Evolutionary conservation across 176 grass and related monocot genomes (phyloP), one percentile per base, ranked within the genome.

Genomic region (Oryza punctata): DNA sequence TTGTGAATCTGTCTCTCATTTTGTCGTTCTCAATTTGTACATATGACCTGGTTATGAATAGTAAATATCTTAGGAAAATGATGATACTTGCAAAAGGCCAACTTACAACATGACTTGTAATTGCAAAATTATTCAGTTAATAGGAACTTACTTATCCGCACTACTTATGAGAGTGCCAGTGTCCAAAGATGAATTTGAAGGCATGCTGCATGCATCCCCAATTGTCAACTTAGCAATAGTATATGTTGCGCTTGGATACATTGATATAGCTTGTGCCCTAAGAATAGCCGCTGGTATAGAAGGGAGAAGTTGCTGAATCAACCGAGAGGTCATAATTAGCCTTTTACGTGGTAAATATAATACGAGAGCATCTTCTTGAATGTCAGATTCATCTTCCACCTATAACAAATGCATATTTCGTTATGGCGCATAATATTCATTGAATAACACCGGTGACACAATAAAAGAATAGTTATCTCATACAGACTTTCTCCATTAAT

Each of bases 291-390:
- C 75, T 28, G 80, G 85, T 73, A 81, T 49, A 65, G 85, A 76
- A 9, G 89, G 85, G 26, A 91, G 50, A 74, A 91, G 80, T 60
- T 91, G 89, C 76, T 91, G 89, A 16, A 81, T 87, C 81, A 91
- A 47, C 76, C 84, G 77, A 73, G 76, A 87, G 61, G 85, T 91
- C 21, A 91, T 35, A 63, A 87, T 87, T 47, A 91, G 47, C 49
- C 89, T 72, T 91, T 80, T 80, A 74, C 63, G 73, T 6, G 69
- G 59, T 81, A 74, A 79, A 84, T 49, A 3, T 19, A 47, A 38
- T 61, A 35, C 23, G 7, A 41, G 76, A 18, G 69, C 61, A 76
- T 91, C 85, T 8, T 91, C 89, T 81, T 70, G 76, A 60, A 83
- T 83, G 60, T 91, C 84, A 19, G 63, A 63, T 76, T 16, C 47